Evolutionary conservation across 2,329 filamentous ascomycete genomes (phyloP), one percentile per base, ranked within the genome.

Genomic region (Aureobasidium sp.): DNA sequence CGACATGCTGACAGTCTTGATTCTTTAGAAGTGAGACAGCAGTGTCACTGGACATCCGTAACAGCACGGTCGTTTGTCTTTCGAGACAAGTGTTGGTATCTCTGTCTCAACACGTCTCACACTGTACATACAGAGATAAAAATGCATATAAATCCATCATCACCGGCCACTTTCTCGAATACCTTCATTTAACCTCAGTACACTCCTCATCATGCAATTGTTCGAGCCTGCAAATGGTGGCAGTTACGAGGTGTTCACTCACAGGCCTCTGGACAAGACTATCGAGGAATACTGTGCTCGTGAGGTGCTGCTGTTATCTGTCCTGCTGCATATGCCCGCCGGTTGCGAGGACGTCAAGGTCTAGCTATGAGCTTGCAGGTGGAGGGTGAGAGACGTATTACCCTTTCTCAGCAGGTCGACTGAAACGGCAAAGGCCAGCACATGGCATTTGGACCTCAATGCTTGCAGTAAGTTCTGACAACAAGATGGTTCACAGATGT

Each of bases 211-310:
- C n/a, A n/a, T n/a, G n/a, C n/a, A n/a, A n/a, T 62, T 78, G 3
- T 78, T 76, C 57, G 60, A 60, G 3, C 71, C 73, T 0, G 61
- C 70, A 24, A 49, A 48, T 1, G 76, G 76, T 1, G 77, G 76
- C 0, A 62, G 56, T 8, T 75, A 74, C 57, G 64, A 71, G 12
- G 70, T 77, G 0, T 80, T 80, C 59, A 70, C 74, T 54, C 45
- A 64, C 39, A 67, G 76, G 0, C 77, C 78, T 0, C 55, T 80
- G 6, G 37, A 56, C 0, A 10, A 58, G 2, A 69, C 69, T 0
- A 66, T 79, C 2, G 51, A 63, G 19, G 11, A 58, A 0, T 80
- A 80, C 61, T 79, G 76, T 57, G 63, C 66, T 2, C 65, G 73
- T 21, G 75, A 79, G 57, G 71, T 80, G 1, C 38, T 60, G 6